These are phyloP conservation scores for Phytophthora hybrid DNA, from an alignment of 352 stramenopile genomes.

Conservation along the genomic window DNA sequence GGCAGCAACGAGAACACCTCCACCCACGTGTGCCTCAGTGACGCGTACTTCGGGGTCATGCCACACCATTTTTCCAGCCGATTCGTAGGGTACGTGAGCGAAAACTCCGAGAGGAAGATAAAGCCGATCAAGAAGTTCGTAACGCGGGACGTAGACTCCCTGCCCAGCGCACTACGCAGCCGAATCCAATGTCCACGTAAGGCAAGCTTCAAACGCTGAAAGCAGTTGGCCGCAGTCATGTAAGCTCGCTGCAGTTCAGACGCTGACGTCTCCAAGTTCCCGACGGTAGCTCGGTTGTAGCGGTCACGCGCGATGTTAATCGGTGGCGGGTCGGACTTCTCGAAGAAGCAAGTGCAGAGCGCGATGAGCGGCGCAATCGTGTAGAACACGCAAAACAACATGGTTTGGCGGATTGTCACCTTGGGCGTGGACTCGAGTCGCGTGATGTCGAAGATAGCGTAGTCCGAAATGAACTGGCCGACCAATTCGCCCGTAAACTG, in stretches of 20 bases:
- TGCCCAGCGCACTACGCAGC: conserved; percentile 43
- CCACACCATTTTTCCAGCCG: conserved; percentile 51
- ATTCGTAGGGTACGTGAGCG: conserved; percentile 47
- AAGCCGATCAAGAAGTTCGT: conserved; percentile 53
- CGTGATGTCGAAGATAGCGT: conserved; percentile 41
- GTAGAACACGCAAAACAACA: conserved; percentile 52
- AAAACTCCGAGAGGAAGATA: conserved; percentile 61
- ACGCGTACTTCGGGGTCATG: conserved; percentile 43
- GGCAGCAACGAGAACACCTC: conserved; percentile 45
- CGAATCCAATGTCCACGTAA: conserved; percentile 45
- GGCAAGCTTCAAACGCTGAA: conserved; percentile 32
- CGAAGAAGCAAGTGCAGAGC: conserved; percentile 49
- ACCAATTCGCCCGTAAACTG: conserved; percentile 49
- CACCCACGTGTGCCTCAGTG: conserved; percentile 37
- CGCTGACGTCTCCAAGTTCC: conserved; percentile 33
- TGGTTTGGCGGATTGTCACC: conserved; percentile 41
- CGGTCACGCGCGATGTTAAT: conserved; percentile 39
- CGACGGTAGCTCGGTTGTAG: conserved; percentile 24
- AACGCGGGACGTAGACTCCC: conserved; percentile 49
- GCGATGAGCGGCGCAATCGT: conserved; percentile 47
- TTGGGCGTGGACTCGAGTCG: conserved; percentile 18
- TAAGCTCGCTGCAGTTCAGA: conserved; percentile 22
- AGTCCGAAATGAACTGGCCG: conserved; percentile 43
- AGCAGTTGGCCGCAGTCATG: conserved; percentile 34
- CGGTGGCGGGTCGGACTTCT: conserved; percentile 42